A percentile compares a stretch with the other conserved stretches of the same genome.
phyloP scores from a whole-genome alignment of 257 asterid genomes.

The Gentiana macrophylla region DNA sequence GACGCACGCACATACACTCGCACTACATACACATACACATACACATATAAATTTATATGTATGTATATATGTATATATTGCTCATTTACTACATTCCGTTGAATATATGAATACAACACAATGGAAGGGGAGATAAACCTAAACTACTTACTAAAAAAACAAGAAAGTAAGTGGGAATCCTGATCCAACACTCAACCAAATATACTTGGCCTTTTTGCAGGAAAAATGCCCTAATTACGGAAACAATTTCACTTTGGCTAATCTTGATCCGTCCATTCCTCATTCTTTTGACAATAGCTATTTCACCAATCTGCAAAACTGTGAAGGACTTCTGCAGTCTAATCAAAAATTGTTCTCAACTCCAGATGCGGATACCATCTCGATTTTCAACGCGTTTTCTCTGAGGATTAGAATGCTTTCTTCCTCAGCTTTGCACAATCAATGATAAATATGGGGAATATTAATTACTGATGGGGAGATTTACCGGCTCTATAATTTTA shows the following conservation, averaged over 20 bases:
- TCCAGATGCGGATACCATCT: constrained; percentile 29
- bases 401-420: constrained; percentile 33
- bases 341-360: constrained; percentile 50
- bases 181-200: constrained; percentile 48
- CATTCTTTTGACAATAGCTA: constrained; percentile 37
- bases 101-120: too few species aligned
- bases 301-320: constrained; percentile 37
- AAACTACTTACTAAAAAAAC: too few species aligned
- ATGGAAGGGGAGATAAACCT: too few species aligned
- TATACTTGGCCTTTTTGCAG: constrained; percentile 29
- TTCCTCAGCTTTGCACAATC: constrained; percentile 41
- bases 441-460: constrained; percentile 65
- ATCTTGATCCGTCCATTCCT: constrained; percentile 40
- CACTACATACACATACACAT: too few species aligned
- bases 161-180: constrained; percentile 19
- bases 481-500: constrained; percentile 42
- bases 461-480: constrained; percentile 42
- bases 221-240: constrained; percentile 52
- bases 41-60: too few species aligned
- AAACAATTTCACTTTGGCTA: constrained; percentile 19
- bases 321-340: constrained; percentile 49
- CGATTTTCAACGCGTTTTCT: constrained; percentile 31
- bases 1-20: too few species aligned
- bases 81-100: too few species aligned
- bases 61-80: too few species aligned